Conservation (phyloP, 2,329 filamentous ascomycete species). For the Westerdykella ornata region DNA sequence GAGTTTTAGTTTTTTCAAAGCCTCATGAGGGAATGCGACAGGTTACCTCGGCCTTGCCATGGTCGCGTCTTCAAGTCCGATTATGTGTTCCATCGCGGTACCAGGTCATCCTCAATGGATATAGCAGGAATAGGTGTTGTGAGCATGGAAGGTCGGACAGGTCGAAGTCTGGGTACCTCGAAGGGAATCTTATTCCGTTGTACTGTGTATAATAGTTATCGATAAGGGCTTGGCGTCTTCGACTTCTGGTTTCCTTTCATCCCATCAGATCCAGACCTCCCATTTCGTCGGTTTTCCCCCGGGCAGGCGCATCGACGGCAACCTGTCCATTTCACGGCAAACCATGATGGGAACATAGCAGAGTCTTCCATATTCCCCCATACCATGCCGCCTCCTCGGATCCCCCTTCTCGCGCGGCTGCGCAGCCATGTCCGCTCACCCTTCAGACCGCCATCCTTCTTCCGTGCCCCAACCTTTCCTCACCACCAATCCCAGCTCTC, state of each 20-base stretch:
- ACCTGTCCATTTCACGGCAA: conserved; percentile 1
- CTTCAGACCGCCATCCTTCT: background rate
- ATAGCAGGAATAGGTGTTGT: too few species aligned
- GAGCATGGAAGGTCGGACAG: too few species aligned
- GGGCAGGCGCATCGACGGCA: too few species aligned
- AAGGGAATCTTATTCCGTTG: too few species aligned
- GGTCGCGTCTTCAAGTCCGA: conserved; percentile 13
- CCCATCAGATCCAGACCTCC: background rate
- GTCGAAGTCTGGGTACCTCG: too few species aligned
- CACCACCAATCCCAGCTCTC: conserved; percentile 2
- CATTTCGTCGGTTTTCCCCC: too few species aligned
- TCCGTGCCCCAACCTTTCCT: background rate
- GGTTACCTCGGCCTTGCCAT: conserved; percentile 16
- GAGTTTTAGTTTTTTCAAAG: conserved; percentile 3
- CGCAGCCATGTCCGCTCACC: conserved; percentile 1
- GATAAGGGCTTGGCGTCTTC: conserved; percentile 6
- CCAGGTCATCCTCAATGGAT: too few species aligned
- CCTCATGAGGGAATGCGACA: background rate
- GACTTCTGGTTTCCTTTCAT: conserved; percentile 2
- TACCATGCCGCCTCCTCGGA: conserved; percentile 20
- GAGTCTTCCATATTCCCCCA: background rate
- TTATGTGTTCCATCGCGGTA: conserved; percentile 9
- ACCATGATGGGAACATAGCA: conserved; percentile 15
- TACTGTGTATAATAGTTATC: too few species aligned
- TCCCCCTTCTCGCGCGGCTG: conserved; percentile 9